phyloP scores from a whole-genome alignment of 2,329 filamentous ascomycete genomes.

The Pyrenochaeta sp. region DNA sequence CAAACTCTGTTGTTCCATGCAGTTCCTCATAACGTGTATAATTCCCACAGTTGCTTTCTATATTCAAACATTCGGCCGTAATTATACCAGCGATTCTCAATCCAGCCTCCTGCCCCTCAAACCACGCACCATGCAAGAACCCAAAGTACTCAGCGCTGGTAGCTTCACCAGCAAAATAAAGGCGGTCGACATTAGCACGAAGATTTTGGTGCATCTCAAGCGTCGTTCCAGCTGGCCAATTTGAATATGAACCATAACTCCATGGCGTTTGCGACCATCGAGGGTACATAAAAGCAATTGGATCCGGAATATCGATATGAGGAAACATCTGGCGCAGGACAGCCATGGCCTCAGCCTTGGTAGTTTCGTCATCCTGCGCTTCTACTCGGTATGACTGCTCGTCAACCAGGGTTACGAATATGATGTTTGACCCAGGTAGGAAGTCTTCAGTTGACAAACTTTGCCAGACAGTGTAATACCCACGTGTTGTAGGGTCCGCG shows the following conservation, averaged over 20 bases:
- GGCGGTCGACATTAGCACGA: slow-evolving; percentile 67
- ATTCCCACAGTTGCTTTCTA: slow-evolving; percentile 34
- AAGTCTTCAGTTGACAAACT: slow-evolving; percentile 67
- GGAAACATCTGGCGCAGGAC: slow-evolving; percentile 71
- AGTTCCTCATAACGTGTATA: slow-evolving; percentile 40
- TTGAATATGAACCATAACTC: slow-evolving; percentile 70
- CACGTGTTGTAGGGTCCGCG: slow-evolving; percentile 57
- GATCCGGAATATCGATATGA: slow-evolving; percentile 64
- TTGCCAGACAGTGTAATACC: slow-evolving; percentile 70
- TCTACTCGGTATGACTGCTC: slow-evolving; percentile 67
- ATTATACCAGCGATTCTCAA: slow-evolving; percentile 40
- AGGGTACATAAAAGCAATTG: slow-evolving; percentile 68
- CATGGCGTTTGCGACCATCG: slow-evolving; percentile 63
- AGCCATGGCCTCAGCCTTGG: slow-evolving; percentile 63
- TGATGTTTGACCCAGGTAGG: slow-evolving; percentile 67
- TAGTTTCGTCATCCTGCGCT: slow-evolving; percentile 66
- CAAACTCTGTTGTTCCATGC: slow-evolving; percentile 39
- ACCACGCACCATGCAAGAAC: slow-evolving; percentile 64
- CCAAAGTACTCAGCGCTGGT: slow-evolving; percentile 71
- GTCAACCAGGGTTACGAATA: slow-evolving; percentile 71
- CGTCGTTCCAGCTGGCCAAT: slow-evolving; percentile 71
- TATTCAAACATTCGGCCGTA: slow-evolving; percentile 33
- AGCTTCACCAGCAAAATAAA: slow-evolving; percentile 73
- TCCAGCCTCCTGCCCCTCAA: slow-evolving; percentile 46
- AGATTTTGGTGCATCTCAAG: slow-evolving; percentile 74